phyloP scores from a whole-genome alignment of 352 stramenopile species.

The Phytophthora colocasiae region DNA sequence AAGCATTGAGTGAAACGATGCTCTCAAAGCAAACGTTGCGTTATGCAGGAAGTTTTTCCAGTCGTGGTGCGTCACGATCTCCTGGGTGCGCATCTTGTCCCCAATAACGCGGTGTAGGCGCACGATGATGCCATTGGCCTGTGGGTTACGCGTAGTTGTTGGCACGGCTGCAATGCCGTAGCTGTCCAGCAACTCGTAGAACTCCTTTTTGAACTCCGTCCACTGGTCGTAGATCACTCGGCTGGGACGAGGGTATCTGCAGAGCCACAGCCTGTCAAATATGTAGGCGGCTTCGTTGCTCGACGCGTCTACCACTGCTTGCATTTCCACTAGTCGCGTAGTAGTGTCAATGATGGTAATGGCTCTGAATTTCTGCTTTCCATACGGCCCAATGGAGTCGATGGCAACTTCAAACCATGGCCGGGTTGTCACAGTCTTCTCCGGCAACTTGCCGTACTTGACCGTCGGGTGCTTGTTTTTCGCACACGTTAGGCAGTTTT shows the following conservation, averaged over 20 bases:
- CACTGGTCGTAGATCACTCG: constrained; percentile 9
- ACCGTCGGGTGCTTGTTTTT: constrained; percentile 7
- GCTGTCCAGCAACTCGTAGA: constrained; percentile 12
- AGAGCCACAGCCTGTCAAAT: constrained; percentile 5
- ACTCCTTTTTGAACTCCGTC: too few species aligned
- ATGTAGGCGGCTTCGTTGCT: constrained; percentile 4
- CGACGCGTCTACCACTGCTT: neutral
- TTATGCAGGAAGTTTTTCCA: too few species aligned
- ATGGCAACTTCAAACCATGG: constrained; percentile 8
- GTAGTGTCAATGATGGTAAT: constrained; percentile 10
- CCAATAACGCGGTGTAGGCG: too few species aligned
- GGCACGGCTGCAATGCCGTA: neutral
- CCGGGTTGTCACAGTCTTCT: constrained; percentile 4
- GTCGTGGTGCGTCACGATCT: too few species aligned
- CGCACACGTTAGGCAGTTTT: neutral
- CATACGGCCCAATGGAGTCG: constrained; percentile 7
- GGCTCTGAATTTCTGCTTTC: constrained; percentile 6
- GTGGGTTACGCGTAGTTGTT: too few species aligned
- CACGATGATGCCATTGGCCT: too few species aligned
- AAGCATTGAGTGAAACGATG: too few species aligned
- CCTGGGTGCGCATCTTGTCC: too few species aligned
- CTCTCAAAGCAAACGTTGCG: too few species aligned
- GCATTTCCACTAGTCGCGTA: constrained; percentile 8
- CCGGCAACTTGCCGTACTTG: constrained; percentile 10
- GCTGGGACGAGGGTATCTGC: neutral